phyloP scores from a whole-genome alignment of 805 yeast species.

The Martiniozyma abietophila region DNA sequence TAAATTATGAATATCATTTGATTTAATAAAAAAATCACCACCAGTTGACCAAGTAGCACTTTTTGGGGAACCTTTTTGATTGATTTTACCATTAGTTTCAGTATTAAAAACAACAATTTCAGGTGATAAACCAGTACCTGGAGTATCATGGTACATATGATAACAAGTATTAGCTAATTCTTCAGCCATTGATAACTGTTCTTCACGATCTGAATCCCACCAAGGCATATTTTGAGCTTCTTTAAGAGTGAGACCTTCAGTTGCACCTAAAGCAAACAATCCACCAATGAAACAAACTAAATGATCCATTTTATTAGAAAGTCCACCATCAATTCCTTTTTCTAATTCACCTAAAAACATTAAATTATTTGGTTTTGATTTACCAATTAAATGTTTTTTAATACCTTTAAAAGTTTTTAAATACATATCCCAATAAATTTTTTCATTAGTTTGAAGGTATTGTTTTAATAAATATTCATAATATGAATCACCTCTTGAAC shows the following conservation, averaged over 20 bases:
- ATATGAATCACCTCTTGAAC: constrained; percentile 89
- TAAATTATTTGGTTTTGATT: constrained; percentile 53
- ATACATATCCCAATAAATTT: constrained; percentile 65
- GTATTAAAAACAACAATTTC: constrained; percentile 81
- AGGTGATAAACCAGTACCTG: constrained; percentile 73
- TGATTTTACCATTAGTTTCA: no score
- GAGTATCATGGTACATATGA: constrained; percentile 65
- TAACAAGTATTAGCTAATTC: constrained; percentile 76
- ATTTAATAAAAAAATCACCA: constrained; percentile 47
- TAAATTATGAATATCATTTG: constrained; percentile 68
- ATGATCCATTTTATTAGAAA: constrained; percentile 81
- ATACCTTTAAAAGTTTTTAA: constrained; percentile 71
- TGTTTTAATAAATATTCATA: constrained; percentile 85
- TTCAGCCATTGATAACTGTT: constrained; percentile 60
- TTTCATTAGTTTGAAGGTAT: constrained; percentile 67
- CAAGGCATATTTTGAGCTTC: constrained; percentile 44
- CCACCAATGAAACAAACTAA: constrained; percentile 90
- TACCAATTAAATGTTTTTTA: constrained; percentile 50
- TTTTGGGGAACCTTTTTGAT: constrained; percentile 30
- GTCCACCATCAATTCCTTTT: constrained; percentile 49
- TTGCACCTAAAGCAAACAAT: constrained; percentile 79
- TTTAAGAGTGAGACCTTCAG: constrained; percentile 52
- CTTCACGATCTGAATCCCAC: constrained; percentile 53
- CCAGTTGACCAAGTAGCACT: constrained; percentile 2
- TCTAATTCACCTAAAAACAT: constrained; percentile 74